Evolutionary conservation across 345 rosid species (phyloP).

Genomic region (Linum lewisii): DNA sequence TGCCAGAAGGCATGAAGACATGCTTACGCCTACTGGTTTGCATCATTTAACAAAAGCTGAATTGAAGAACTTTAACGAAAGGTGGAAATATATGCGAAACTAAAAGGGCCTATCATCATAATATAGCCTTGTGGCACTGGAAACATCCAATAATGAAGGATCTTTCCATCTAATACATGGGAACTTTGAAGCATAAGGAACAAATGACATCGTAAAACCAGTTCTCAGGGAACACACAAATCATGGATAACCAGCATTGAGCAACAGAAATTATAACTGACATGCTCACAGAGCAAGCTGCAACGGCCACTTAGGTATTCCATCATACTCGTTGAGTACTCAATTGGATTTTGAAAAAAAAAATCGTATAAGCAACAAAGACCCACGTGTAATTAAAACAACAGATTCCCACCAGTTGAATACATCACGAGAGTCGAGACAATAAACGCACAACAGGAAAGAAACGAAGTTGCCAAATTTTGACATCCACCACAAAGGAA

Average conservation of each 20-base stretch:
- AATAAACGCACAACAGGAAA: neutral
- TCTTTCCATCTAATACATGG: neutral
- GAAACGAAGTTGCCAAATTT: neutral
- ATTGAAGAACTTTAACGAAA: too few relatives aligned
- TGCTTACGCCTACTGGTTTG: neutral
- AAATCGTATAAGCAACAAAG: too few relatives aligned
- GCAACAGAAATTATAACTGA: too few relatives aligned
- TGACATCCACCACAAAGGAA: neutral
- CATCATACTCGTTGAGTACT: too few relatives aligned
- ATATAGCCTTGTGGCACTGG: neutral
- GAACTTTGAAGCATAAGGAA: neutral
- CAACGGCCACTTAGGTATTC: too few relatives aligned
- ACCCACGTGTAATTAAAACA: too few relatives aligned
- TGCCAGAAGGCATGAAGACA: neutral
- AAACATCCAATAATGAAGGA: neutral
- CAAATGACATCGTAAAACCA: neutral
- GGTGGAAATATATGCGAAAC: neutral
- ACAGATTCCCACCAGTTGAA: neutral
- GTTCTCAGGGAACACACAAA: neutral
- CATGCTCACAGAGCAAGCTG: too few relatives aligned
- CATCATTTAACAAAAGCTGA: neutral
- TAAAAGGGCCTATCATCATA: neutral
- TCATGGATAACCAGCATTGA: neutral
- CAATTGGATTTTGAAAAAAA: too few relatives aligned
- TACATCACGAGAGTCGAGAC: neutral